phyloP scores from a whole-genome alignment of 352 stramenopile species.

The Phytophthora ohioensis region DNA sequence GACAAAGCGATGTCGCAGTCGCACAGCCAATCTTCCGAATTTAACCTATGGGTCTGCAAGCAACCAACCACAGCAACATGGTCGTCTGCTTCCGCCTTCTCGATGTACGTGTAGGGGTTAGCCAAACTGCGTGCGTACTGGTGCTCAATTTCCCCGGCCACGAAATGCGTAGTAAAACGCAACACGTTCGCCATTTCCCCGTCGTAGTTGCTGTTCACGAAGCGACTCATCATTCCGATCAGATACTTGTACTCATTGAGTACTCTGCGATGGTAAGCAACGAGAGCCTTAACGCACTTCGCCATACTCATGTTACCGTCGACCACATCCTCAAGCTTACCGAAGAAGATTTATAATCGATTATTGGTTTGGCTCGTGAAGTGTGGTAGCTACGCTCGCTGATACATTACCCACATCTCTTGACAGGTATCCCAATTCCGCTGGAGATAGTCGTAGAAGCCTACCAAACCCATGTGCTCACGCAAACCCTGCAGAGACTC shows the following conservation, averaged over 20 bases:
- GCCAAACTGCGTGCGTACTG: slow-evolving; percentile 6
- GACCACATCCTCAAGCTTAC: slow-evolving; percentile 22
- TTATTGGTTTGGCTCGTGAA: slow-evolving; percentile 48
- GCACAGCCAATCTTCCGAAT: background rate
- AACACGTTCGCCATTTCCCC: slow-evolving; percentile 37
- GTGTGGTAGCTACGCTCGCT: slow-evolving; percentile 18
- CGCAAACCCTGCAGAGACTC: slow-evolving; percentile 4
- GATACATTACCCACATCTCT: slow-evolving; percentile 32
- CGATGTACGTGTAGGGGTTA: background rate
- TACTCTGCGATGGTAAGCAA: background rate
- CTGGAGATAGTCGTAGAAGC: slow-evolving; percentile 31
- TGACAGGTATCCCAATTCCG: slow-evolving; percentile 29
- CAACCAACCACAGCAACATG: too few species aligned
- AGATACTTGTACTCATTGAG: slow-evolving; percentile 23
- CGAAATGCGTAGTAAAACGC: slow-evolving; percentile 31
- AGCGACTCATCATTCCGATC: background rate
- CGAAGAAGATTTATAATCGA: slow-evolving; percentile 38
- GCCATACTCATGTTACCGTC: slow-evolving; percentile 20
- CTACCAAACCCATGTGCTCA: background rate
- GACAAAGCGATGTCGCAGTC: too few species aligned
- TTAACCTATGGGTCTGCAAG: too few species aligned
- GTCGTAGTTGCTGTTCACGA: slow-evolving; percentile 24
- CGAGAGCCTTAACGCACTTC: background rate
- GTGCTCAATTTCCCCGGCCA: slow-evolving; percentile 6
- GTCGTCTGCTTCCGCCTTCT: background rate